These are phyloP conservation scores for Ceratocystis harringtonii DNA, from an alignment of 2,329 filamentous ascomycete species.

Conservation along the genomic window DNA sequence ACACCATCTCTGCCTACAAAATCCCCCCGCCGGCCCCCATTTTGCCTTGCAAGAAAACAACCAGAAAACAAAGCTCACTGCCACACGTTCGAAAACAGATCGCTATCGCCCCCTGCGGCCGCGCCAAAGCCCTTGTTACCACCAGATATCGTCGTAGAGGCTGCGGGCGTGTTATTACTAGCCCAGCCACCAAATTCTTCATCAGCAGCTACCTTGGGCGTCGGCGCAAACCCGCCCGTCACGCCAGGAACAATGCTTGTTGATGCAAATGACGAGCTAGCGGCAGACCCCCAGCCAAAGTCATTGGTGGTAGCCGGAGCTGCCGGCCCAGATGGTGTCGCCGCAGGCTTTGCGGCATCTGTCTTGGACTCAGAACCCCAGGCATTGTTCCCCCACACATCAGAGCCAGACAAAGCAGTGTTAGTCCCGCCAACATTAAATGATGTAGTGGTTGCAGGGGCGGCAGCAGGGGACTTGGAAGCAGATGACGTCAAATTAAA, in stretches of 20 bases:
- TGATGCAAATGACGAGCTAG: constrained; percentile 33
- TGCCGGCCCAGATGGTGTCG: constrained; percentile 27
- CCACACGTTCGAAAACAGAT: constrained; percentile 95
- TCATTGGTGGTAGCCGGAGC: constrained; percentile 34
- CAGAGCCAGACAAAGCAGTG: constrained; percentile 36
- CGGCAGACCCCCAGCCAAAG: constrained; percentile 43
- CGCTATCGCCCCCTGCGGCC: constrained; percentile 42
- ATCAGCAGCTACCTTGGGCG: constrained; percentile 64
- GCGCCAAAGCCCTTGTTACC: constrained; percentile 36
- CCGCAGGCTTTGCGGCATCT: constrained; percentile 40
- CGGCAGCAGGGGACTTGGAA: constrained; percentile 28
- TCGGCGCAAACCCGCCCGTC: constrained; percentile 48
- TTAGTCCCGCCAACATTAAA: constrained; percentile 27
- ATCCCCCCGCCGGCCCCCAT: not conserved
- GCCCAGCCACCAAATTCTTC: constrained; percentile 96
- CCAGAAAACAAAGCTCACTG: constrained; percentile 35
- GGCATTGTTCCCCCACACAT: constrained; percentile 77
- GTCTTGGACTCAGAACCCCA: constrained; percentile 46
- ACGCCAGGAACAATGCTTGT: constrained; percentile 47
- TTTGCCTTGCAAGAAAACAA: not conserved
- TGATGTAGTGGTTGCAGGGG: constrained; percentile 17
- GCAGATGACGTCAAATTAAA: constrained; percentile 57
- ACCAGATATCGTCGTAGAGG: constrained; percentile 37
- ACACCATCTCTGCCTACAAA: not conserved
- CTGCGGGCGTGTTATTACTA: constrained; percentile 42